A percentile compares a stretch with the other conserved stretches of the same genome.
These are phyloP conservation scores for Geotrichum macrosporum DNA, from an alignment of 1,139 yeast species.

Conservation along the genomic window DNA sequence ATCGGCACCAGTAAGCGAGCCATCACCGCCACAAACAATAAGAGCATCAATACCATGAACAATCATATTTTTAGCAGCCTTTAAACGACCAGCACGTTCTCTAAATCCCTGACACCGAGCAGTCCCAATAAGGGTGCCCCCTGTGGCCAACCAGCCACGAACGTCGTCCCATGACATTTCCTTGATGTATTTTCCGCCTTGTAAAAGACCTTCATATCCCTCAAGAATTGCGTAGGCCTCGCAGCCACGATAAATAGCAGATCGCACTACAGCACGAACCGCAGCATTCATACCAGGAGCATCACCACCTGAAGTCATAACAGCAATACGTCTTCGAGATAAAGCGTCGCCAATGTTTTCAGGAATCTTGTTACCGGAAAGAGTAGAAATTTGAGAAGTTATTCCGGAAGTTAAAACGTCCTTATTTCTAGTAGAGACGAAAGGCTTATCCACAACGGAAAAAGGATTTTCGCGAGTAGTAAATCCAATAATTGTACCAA, in stretches of 20 bases:
- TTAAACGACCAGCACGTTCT: slow-evolving; percentile 76
- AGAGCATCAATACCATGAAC: slow-evolving; percentile 89
- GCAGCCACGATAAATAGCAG: slow-evolving; percentile 85
- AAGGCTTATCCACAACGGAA: slow-evolving; percentile 26
- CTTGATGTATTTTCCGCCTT: slow-evolving; percentile 71
- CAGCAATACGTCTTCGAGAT: slow-evolving; percentile 62
- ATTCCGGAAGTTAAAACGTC: slow-evolving; percentile 7
- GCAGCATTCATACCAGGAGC: slow-evolving; percentile 98
- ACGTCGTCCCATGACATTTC: slow-evolving; percentile 90
- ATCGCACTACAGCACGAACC: slow-evolving; percentile 88
- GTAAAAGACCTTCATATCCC: slow-evolving; percentile 89
- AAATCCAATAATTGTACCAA: slow-evolving; percentile 58
- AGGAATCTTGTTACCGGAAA: slow-evolving; percentile 2
- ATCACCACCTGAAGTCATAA: slow-evolving; percentile 98
- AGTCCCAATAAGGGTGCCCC: slow-evolving; percentile 95
- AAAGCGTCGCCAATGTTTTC: slow-evolving; percentile 13
- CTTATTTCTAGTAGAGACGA: slow-evolving; percentile 16
- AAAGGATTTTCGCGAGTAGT: slow-evolving; percentile 41
- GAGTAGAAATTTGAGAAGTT: slow-evolving; percentile 4
- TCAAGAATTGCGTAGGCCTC: slow-evolving; percentile 89
- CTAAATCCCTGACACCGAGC: slow-evolving; percentile 86
- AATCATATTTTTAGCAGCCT: slow-evolving; percentile 80
- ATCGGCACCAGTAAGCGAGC: slow-evolving; percentile 96
- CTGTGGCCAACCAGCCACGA: slow-evolving; percentile 82
- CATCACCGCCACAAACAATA: slow-evolving; percentile 99